Evolutionary conservation across 2,329 filamentous ascomycete species (phyloP), one percentile per base, ranked within the genome.

Genomic region (Microcyclospora tardicrescens): DNA sequence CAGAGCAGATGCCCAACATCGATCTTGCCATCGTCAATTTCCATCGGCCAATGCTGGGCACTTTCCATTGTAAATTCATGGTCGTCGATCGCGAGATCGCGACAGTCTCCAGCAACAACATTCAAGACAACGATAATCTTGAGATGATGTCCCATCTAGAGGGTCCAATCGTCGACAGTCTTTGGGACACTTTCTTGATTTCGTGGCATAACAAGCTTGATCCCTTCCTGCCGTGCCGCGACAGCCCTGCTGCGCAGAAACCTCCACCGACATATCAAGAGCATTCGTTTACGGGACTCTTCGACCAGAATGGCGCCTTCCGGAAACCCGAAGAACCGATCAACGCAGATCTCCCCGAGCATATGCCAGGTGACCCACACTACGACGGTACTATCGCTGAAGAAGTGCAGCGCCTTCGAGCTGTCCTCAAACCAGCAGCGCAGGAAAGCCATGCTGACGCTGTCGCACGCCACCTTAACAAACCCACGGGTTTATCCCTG

Each of bases 21-120:
- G 76, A 85, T 44, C 57, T 89, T 28, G 66, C 84, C 51, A 81
- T 86, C 5, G 69, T 81, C 43, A 87, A 84, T 52, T 79, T 77
- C 50, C 83, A 87, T 51, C 68, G 70, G 10, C 72, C 81, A 1
- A 59, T 81, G 1, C 59, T 87, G 2, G 82, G 83, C 1, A 89
- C 83, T 0, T 80, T 86, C 31, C 83, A 87, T 51, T 68, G 76
- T 44, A 89, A 89, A 53, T 85, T 80, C 53, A 81, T 84, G 67
- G 65, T 87, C 1, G 74, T 87, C 1, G 83, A 89, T 56, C 69
- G 82, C 6, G 74, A 72, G 44, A 66, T 80, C n/a, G 82, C 73
- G 0, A 63, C 83, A 1, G 56, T 87, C 2, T 79, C 82, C 60
- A 86, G 81, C 61, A 85, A 85, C 56, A 89, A 87, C 51, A 81